These are phyloP conservation scores for Picea glauca DNA, from an alignment of 75 land plant genomes.

Conservation along the genomic window DNA sequence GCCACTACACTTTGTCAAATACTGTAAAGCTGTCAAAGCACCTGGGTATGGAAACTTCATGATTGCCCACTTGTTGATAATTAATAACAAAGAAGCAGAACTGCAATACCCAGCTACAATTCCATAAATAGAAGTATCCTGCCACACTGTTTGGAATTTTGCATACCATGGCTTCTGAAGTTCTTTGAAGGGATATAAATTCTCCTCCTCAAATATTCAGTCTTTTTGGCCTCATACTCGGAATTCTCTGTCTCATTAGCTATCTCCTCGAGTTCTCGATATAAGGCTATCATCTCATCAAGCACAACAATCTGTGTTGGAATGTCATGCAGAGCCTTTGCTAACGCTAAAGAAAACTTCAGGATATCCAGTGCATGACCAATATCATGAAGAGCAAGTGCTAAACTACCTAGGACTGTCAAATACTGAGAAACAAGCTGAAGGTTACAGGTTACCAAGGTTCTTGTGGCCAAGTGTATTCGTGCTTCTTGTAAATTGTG, in stretches of 20 bases:
- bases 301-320: constrained; percentile 87
- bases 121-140: no score
- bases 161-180: background rate
- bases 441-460: constrained; percentile 49
- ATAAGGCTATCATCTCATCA: constrained; percentile 71
- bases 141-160: no score
- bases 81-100: no score
- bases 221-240: constrained; percentile 60
- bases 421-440: constrained; percentile 92
- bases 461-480: constrained; percentile 62
- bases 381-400: constrained; percentile 82
- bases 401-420: constrained; percentile 76
- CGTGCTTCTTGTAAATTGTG: constrained; percentile 2
- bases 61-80: constrained; percentile 1
- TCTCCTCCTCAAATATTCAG: constrained; percentile 63
- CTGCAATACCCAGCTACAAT: no score
- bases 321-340: constrained; percentile 80
- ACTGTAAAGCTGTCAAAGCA: constrained; percentile 83
- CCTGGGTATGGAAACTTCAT: constrained; percentile 94
- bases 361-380: constrained; percentile 82
- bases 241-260: constrained; percentile 68
- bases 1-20: constrained; percentile 68
- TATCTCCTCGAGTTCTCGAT: constrained; percentile 58
- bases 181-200: no score
- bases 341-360: constrained; percentile 77